Base-by-base conservation (phyloP, 2,329 filamentous ascomycete species). In the Ophiosphaerella narmari region DNA sequence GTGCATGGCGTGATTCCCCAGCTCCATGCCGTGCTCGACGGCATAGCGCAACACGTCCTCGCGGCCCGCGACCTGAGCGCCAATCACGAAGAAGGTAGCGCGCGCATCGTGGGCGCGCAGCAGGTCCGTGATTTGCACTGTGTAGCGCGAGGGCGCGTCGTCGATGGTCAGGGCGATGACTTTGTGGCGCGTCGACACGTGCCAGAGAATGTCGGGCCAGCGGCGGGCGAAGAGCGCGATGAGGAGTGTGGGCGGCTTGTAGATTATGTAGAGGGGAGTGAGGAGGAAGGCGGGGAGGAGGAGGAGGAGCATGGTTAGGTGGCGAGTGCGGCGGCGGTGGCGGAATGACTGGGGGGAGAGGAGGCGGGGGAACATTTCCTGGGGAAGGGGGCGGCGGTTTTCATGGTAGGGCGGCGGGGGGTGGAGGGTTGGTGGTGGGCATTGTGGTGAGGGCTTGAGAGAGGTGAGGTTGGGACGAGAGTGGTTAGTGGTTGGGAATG, bases 21-120 rank as follows among this genome's bases (percentile, higher is more conserved):
- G 78, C 76, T 80, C 80, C 39, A 76, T 76, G 3, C 83, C 84
- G 4, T 81, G 68, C 26, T 78, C 77, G 4, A 87, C 63, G 34
- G 85, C 71, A 7, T 80, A 70, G 49, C 72, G 63, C 41, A 88
- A 71, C 52, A 82, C 71, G 5, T 65, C 67, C 41, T 80, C 73
- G 39, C 80, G 71, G 3, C 81, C 83, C 0, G 77, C 60, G 8
- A 90, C 85, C 75, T 96, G 91, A 2, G 81, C 82, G 7, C 91
- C 91, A 62, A 96, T 96, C 29, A 95, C 81, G 72, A 96, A 97
- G 71, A 96, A 94, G 0, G 91, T 96, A 0, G 91, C 91, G 16
- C 80, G 83, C 12, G 87, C 90, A 48, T 82, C 79, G 65, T 90
- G 80, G 5, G 70, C 70, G 32, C 79, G 76, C n/a, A 96, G 78